Base-by-base conservation (phyloP, 805 yeast genomes). In the Wickerhamiella galacta region DNA sequence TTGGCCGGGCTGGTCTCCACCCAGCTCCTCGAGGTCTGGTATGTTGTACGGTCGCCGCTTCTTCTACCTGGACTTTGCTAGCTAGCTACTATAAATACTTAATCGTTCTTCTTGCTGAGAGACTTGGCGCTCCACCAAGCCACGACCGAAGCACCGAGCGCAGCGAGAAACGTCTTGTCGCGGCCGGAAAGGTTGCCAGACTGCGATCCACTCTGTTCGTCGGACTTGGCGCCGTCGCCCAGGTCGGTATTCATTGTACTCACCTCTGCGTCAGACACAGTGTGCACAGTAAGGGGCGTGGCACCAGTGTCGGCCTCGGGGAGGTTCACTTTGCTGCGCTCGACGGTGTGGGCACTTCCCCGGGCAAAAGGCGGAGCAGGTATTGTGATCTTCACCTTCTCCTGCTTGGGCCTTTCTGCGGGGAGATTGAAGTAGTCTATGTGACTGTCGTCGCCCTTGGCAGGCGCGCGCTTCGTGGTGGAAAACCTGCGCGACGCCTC, bases 51-150 rank as follows among this genome's bases (percentile, higher is more conserved):
- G n/a, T n/a, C n/a, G n/a, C n/a, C n/a, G n/a, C n/a, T n/a, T n/a
- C n/a, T n/a, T n/a, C n/a, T n/a, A n/a, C n/a, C n/a, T n/a, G n/a
- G n/a, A n/a, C n/a, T n/a, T n/a, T n/a, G n/a, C n/a, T n/a, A n/a
- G n/a, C n/a, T n/a, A n/a, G n/a, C n/a, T n/a, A n/a, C n/a, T n/a
- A n/a, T n/a, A n/a, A n/a, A n/a, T n/a, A n/a, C n/a, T n/a, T n/a
- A n/a, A n/a, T n/a, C n/a, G n/a, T n/a, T n/a, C n/a, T n/a, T n/a
- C 32, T 39, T 39, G 22, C 37, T 25, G 11, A 33, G 17, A 11
- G 35, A 14, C 54, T 54, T 49, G 14, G 53, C 31, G 7, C 42
- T 39, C 58, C 59, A 55, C 60, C 62, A 56, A 6, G 48, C 54
- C 0, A 50, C 49, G 7, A 57, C 48, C 8, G 42, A 51, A 3